Evolutionary conservation across 371 early-diverging fungal genomes (phyloP).

Genomic region (Mortierella sp.): DNA sequence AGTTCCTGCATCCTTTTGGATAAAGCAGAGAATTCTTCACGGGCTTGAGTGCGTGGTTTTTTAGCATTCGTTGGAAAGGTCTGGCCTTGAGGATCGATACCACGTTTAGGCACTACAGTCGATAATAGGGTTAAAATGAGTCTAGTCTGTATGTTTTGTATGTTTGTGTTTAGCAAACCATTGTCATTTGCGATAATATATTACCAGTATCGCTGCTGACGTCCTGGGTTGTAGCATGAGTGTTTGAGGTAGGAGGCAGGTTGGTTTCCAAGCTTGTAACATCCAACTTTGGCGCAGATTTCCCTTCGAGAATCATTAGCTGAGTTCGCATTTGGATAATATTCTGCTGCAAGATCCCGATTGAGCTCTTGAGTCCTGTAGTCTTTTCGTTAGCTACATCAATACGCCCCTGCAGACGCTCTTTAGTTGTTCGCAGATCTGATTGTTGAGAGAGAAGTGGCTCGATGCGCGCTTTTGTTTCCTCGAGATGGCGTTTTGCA

Average conservation of each 20-base stretch:
- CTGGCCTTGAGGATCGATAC: background rate
- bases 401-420: constrained; percentile 9
- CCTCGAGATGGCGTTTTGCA: constrained; percentile 18
- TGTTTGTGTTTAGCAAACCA: background rate
- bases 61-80: constrained; percentile 4
- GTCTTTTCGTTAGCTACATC: background rate
- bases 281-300: background rate
- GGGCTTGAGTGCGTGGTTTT: constrained; percentile 23
- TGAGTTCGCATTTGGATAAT: constrained; percentile 35
- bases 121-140: background rate
- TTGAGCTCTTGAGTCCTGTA: constrained; percentile 10
- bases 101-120: constrained; percentile 16
- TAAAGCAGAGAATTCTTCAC: constrained; percentile 26
- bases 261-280: background rate
- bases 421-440: background rate
- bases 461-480: constrained; percentile 1
- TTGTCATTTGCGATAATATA: background rate
- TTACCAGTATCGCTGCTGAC: background rate
- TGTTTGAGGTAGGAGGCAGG: background rate
- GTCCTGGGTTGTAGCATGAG: background rate
- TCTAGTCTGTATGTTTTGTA: background rate
- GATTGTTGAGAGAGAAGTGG: background rate
- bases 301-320: constrained; percentile 22
- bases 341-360: constrained; percentile 19
- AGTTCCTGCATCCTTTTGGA: constrained; percentile 36